Base-by-base conservation (phyloP, 2,329 filamentous ascomycete species). In the Fusarium cicatricum region DNA sequence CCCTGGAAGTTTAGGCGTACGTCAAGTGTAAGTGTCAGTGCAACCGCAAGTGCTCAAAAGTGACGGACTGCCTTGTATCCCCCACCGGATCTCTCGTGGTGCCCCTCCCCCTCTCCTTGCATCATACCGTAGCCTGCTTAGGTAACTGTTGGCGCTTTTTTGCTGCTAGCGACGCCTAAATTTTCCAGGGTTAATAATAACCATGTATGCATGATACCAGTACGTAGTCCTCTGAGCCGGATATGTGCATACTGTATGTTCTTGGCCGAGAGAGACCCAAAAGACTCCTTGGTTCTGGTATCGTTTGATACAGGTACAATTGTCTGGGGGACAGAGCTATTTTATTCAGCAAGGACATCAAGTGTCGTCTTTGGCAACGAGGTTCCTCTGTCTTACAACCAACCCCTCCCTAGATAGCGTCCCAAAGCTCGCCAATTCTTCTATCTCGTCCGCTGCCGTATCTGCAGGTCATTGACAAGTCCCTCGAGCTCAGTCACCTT, bases 401-500 rank as follows among this genome's bases (percentile, higher is more conserved):
- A 47, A 58, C 29, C 46, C 51, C 43, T 56, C 46, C 51, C 43
- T 56, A 45, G 60, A 60, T 45, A 60, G 48, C 38, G 36, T 29
- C 33, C 42, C 36, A 33, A 34, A 44, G 29, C 29, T 32, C 14
- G 12, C n/a, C 29, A 49, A 55, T 14, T 53, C 48, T 21, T 42
- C 42, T 36, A 41, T 48, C 46, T 49, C 55, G 49, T 59, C 48
- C 65, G 59, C 44, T 51, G 60, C 28, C 58, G 43, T 51, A 52
- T 59, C 56, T 70, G 68, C 32, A 79, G 70, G 41, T 77, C 74
- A 33, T 70, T 70, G 31, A 77, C 71, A 10, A 79, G 68, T 29
- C 68, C 61, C 55, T 78, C 76, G 57, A 72, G 74, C 70, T 69
- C 79, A 63, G 62, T 68, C 39, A 70, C 74, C 59, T 75, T 77